Evolutionary conservation across 1,284 basidiomycete genomes (phyloP).

Genomic region (Volvariella volvacea): DNA sequence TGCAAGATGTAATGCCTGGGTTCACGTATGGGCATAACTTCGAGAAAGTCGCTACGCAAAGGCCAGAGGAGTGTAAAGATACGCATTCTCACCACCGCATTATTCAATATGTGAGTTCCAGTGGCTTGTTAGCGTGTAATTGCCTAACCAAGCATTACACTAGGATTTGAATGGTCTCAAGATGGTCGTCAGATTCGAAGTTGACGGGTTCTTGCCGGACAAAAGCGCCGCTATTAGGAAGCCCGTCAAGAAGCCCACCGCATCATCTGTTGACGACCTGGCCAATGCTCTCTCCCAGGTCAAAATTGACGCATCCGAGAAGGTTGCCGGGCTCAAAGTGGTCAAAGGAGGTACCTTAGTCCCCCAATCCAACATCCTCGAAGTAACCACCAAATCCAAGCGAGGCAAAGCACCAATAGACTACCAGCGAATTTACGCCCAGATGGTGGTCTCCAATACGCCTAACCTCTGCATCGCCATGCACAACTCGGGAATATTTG

Average conservation of each 20-base stretch:
- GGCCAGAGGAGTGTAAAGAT: constrained; percentile 24
- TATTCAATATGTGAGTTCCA: constrained; percentile 37
- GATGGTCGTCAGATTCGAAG: constrained; percentile 40
- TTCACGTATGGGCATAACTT: constrained; percentile 42
- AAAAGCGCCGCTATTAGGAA: too few relatives aligned
- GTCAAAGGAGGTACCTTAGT: background rate
- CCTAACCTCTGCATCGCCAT: background rate
- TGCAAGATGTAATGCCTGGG: constrained; percentile 22
- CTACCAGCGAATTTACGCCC: background rate
- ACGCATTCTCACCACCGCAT: constrained; percentile 46
- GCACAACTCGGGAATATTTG: background rate
- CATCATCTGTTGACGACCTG: constrained; percentile 27
- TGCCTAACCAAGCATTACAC: background rate
- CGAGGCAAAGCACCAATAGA: background rate
- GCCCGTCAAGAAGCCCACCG: too few relatives aligned
- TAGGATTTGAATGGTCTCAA: constrained; percentile 34
- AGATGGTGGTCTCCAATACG: background rate
- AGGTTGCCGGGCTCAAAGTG: too few relatives aligned
- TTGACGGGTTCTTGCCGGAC: constrained; percentile 24
- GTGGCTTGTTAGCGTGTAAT: background rate
- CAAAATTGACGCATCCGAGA: constrained; percentile 8
- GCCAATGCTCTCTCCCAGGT: constrained; percentile 21
- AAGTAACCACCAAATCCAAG: background rate
- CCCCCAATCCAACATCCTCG: background rate
- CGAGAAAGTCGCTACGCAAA: constrained; percentile 37